Evolutionary conservation across 2,329 filamentous ascomycete species (phyloP).

Genomic region (Epicoccum sorghinum): DNA sequence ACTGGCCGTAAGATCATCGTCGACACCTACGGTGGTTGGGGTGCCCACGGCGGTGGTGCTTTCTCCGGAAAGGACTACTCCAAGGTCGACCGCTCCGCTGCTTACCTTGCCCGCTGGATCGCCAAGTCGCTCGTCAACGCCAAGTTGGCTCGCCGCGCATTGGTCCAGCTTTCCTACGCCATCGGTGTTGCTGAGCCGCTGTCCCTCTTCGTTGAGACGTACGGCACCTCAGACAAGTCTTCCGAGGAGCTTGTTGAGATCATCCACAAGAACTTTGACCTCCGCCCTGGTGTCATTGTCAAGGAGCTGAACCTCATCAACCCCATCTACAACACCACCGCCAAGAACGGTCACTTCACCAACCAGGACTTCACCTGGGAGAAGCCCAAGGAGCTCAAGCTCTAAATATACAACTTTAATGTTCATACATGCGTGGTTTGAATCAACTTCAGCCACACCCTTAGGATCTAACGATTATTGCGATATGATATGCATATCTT

Average conservation of each 20-base stretch:
- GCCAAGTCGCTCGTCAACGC: constrained; percentile 95
- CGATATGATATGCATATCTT: constrained; percentile 47
- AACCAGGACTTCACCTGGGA: constrained; percentile 99
- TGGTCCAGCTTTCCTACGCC: constrained; percentile 98
- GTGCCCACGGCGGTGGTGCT: constrained; percentile 98
- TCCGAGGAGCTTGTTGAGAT: constrained; percentile 95
- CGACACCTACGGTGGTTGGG: constrained; percentile 99
- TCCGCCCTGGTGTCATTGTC: constrained; percentile 97
- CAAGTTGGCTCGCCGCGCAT: constrained; percentile 85
- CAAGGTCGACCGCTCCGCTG: constrained; percentile 98
- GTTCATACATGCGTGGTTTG: constrained; percentile 44
- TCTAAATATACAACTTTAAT: constrained; percentile 63
- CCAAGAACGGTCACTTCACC: constrained; percentile 99
- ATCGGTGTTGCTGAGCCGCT: constrained; percentile 98
- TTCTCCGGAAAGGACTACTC: constrained; percentile 99
- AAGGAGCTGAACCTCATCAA: constrained; percentile 93
- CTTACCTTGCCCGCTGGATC: constrained; percentile 97
- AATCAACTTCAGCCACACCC: constrained; percentile 50
- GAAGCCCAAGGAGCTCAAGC: constrained; percentile 93
- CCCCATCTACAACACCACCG: constrained; percentile 97
- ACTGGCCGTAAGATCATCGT: constrained; percentile 99
- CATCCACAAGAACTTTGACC: constrained; percentile 94
- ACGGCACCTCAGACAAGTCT: constrained; percentile 88
- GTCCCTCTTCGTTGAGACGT: constrained; percentile 96
- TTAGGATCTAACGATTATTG: constrained; percentile 31